A percentile compares a stretch with the other conserved stretches of the same genome.
These are phyloP conservation scores for Aquilaria malaccensis DNA, from an alignment of 345 rosid species.

Conservation along the genomic window DNA sequence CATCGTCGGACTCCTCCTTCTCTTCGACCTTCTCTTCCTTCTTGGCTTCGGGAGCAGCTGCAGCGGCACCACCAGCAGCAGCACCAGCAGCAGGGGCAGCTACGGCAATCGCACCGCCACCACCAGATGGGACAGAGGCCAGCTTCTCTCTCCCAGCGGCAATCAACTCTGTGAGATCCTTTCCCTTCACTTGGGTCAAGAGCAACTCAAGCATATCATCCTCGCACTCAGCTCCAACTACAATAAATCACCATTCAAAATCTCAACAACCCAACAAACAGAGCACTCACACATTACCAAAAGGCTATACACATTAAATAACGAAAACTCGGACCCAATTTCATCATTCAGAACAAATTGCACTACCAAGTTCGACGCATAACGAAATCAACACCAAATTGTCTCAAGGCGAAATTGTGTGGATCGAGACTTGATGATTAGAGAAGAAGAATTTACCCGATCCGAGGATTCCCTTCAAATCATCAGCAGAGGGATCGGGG, in stretches of 20 bases:
- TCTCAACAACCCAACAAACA: background rate
- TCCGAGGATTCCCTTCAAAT: slow-evolving; percentile 56
- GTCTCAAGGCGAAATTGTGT: background rate
- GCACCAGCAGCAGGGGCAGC: slow-evolving; percentile 34
- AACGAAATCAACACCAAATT: too few species aligned
- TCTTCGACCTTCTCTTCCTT: slow-evolving; percentile 74
- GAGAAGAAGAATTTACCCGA: slow-evolving; percentile 31
- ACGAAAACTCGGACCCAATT: too few species aligned
- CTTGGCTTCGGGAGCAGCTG: slow-evolving; percentile 47
- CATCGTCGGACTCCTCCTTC: slow-evolving; percentile 79
- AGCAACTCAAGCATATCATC: slow-evolving; percentile 54
- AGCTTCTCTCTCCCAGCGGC: slow-evolving; percentile 71
- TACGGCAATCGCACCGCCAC: slow-evolving; percentile 37
- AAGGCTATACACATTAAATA: background rate
- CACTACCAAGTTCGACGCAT: too few species aligned
- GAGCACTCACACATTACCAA: background rate
- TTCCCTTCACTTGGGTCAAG: slow-evolving; percentile 44
- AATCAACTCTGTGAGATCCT: slow-evolving; percentile 60
- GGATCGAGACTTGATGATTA: too few species aligned
- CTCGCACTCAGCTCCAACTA: slow-evolving; percentile 70
- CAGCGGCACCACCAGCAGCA: slow-evolving; percentile 31
- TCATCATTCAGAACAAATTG: too few species aligned
- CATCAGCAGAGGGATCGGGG: slow-evolving; percentile 37
- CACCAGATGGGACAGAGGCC: slow-evolving; percentile 70
- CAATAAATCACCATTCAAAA: background rate